phyloP scores from a whole-genome alignment of 768 basidiomycete species.

The Rossbeevera mucosa region DNA sequence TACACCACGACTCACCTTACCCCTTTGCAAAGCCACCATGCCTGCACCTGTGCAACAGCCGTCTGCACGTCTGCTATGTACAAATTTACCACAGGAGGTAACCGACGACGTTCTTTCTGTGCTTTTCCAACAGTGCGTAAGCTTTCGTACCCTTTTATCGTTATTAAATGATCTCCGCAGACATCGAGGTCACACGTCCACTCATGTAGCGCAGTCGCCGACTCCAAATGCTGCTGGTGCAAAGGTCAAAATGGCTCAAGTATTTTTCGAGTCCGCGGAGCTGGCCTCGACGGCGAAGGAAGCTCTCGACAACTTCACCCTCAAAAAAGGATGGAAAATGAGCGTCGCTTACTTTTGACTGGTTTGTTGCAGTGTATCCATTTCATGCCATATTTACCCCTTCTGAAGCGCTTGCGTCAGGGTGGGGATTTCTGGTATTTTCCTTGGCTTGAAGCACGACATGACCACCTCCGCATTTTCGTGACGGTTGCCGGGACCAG shows the following conservation, averaged over 20 bases:
- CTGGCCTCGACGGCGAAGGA: constrained; percentile 75
- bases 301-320: constrained; percentile 77
- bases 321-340: constrained; percentile 87
- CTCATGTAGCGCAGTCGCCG: constrained; percentile 65
- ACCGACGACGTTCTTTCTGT: constrained; percentile 82
- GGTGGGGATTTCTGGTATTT: neutral
- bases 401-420: constrained; percentile 40
- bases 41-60: constrained; percentile 51
- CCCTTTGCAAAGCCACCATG: constrained; percentile 32
- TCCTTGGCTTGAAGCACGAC: neutral
- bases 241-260: constrained; percentile 76
- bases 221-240: constrained; percentile 60
- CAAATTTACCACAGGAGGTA: constrained; percentile 88
- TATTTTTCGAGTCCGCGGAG: constrained; percentile 70
- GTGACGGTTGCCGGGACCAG: constrained; percentile 1
- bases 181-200: constrained; percentile 76
- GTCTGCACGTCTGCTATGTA: constrained; percentile 64
- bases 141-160: neutral
- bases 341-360: constrained; percentile 60
- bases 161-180: constrained; percentile 36
- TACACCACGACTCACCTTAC: constrained; percentile 10
- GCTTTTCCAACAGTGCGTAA: constrained; percentile 84
- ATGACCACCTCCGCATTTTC: neutral
- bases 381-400: constrained; percentile 3
- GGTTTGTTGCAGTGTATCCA: constrained; percentile 13